These are phyloP conservation scores for Berkeleyomyces rouxiae DNA, from an alignment of 2,329 filamentous ascomycete species.

Conservation along the genomic window DNA sequence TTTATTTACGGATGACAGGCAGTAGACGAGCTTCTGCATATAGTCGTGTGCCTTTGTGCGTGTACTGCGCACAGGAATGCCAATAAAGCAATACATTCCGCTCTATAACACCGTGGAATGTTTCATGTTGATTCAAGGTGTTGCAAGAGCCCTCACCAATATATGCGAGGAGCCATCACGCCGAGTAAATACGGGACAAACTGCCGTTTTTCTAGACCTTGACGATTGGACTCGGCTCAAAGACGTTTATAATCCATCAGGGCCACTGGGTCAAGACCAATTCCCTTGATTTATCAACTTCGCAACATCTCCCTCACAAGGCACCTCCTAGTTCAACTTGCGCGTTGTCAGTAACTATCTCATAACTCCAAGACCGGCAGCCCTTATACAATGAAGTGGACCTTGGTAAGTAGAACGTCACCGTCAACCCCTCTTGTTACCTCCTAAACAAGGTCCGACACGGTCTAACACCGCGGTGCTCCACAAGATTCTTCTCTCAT, in stretches of 20 bases:
- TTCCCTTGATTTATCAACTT: not conserved
- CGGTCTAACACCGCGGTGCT: not conserved
- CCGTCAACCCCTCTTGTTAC: not conserved
- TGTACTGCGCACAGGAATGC: not conserved
- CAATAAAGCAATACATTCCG: not conserved
- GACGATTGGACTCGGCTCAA: not conserved
- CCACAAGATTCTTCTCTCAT: not conserved
- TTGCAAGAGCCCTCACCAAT: not conserved
- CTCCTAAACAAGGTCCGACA: not conserved
- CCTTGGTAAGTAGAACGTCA: not conserved
- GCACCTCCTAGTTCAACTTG: not conserved
- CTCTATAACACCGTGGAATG: not conserved
- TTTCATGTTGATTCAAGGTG: conserved; percentile 3
- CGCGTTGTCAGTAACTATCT: not conserved
- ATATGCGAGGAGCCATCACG: not conserved
- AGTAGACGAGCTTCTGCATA: not conserved
- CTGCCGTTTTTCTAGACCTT: not conserved
- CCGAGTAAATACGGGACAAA: not conserved
- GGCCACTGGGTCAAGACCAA: not conserved
- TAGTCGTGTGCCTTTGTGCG: not conserved
- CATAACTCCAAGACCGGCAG: not conserved
- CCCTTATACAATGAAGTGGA: not conserved
- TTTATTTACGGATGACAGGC: not conserved
- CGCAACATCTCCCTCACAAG: not conserved
- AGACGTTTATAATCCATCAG: not conserved